Base-by-base conservation (phyloP, 2,329 filamentous ascomycete genomes). In the Fusarium floridanum region DNA sequence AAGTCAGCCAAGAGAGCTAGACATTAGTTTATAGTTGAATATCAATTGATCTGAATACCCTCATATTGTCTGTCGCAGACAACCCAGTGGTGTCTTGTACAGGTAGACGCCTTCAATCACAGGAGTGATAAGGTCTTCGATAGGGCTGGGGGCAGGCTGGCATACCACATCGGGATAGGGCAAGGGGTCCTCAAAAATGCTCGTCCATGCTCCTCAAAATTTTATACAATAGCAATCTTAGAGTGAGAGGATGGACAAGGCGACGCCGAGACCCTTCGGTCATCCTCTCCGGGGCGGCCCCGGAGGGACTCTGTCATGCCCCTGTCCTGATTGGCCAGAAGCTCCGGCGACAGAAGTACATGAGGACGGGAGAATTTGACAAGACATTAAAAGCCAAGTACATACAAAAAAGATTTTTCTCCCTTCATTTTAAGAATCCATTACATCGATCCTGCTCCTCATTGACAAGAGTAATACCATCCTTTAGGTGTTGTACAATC, bases 241-340 rank as follows among this genome's bases (percentile, higher is more conserved):
- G 20, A 45, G n/a, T 8, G 10, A 27, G 10, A 27, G 37, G 24
- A 27, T 16, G 5, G 12, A 36, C 34, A 16, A 14, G 4, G 2
- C 12, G 34, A 36, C 34, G 34, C 39, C 65, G 32, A 64, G 32
- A 66, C 53, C 16, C 11, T 14, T n/a, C 39, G 48, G 60, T 64
- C 56, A 60, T 43, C 22, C 22, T 22, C 22, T 22, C 22, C 22
- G 22, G 22, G 22, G 22, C 22, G 22, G 22, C 22, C 72, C 43
- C 45, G 24, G 55, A 65, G 74, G 71, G 68, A 67, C 48, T 39
- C 43, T 78, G 76, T 78, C 76, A 78, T 78, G 69, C 60, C 75
- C 75, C 34, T 3, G 4, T 22, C 67, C 1, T 77, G 69, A 78
- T 78, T 78, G 76, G 76, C 22, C 4, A 41, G 8, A 20, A 20